Conservation (phyloP, 306 rosid species). For the Dicorynia guianensis region DNA sequence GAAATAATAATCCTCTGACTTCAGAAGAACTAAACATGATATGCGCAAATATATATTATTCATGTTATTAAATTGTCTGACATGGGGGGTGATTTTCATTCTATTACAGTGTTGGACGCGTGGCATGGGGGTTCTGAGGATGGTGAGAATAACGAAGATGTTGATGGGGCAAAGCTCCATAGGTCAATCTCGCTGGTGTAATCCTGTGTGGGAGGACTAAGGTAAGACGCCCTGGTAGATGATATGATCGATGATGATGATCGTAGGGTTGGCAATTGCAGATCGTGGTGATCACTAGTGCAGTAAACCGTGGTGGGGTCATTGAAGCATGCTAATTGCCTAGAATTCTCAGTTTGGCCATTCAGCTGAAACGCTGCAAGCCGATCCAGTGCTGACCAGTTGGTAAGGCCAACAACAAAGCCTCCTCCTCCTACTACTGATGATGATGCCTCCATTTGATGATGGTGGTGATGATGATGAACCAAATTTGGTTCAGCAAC, state of each 20-base stretch:
- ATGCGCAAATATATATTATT: constrained; percentile 40
- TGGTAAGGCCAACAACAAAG: constrained; percentile 48
- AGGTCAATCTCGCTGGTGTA: constrained; percentile 71
- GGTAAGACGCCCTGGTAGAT: constrained; percentile 20
- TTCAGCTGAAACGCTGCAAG: constrained; percentile 85
- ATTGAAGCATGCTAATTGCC: constrained; percentile 57
- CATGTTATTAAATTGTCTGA: constrained; percentile 43
- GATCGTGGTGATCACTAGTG: constrained; percentile 46
- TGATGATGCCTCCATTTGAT: constrained; percentile 37
- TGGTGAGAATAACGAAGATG: constrained; percentile 56
- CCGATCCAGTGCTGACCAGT: constrained; percentile 84
- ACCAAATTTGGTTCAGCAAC: constrained; percentile 43
- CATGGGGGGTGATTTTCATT: constrained; percentile 32
- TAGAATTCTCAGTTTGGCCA: constrained; percentile 61
- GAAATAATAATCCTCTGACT: constrained; percentile 48
- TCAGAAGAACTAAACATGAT: constrained; percentile 41
- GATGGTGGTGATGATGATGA: not conserved
- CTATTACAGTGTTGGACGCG: constrained; percentile 56
- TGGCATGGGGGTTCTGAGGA: constrained; percentile 73
- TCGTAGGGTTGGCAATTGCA: constrained; percentile 60
- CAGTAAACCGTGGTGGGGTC: constrained; percentile 53
- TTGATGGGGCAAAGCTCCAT: constrained; percentile 70
- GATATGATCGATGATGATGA: constrained; percentile 46
- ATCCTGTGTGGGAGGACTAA: constrained; percentile 45
- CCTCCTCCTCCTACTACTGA: constrained; percentile 26